Conservation (phyloP, 257 asterid genomes). For the Ehretia macrophylla region DNA sequence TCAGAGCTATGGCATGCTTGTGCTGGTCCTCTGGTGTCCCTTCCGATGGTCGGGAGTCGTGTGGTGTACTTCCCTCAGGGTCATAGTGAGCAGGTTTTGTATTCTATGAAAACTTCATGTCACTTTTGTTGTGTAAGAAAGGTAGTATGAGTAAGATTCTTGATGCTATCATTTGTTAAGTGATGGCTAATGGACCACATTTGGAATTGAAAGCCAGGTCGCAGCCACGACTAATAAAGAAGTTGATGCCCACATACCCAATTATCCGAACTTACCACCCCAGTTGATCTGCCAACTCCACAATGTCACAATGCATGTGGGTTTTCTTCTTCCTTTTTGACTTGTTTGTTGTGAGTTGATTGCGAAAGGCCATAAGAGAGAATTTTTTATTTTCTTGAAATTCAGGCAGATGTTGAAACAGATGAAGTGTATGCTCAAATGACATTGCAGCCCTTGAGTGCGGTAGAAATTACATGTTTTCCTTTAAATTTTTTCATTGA, state of each 20-base stretch:
- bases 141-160: neutral
- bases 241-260: conserved; percentile 88
- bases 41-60: conserved; percentile 83
- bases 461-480: conserved; percentile 32
- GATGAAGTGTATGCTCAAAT: conserved; percentile 98
- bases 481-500: neutral
- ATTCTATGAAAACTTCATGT: conserved; percentile 2
- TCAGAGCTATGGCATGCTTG: conserved; percentile 99
- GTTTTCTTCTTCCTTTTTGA: conserved; percentile 34
- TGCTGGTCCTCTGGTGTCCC: conserved; percentile 95
- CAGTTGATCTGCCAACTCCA: conserved; percentile 98
- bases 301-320: conserved; percentile 95
- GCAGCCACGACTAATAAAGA: conserved; percentile 93
- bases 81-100: conserved; percentile 90
- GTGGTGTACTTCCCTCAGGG: conserved; percentile 99
- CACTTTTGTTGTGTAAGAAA: conserved; percentile 6
- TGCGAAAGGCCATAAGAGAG: neutral
- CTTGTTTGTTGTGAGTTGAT: conserved; percentile 12
- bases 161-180: neutral
- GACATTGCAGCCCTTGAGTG: conserved; percentile 93
- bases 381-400: conserved; percentile 23
- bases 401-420: conserved; percentile 97
- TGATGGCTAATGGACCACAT: conserved; percentile 23
- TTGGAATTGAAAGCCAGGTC: conserved; percentile 53
- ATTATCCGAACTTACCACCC: conserved; percentile 83